Conservation (phyloP, 257 asterid genomes). For the Solanum corneliomulleri region DNA sequence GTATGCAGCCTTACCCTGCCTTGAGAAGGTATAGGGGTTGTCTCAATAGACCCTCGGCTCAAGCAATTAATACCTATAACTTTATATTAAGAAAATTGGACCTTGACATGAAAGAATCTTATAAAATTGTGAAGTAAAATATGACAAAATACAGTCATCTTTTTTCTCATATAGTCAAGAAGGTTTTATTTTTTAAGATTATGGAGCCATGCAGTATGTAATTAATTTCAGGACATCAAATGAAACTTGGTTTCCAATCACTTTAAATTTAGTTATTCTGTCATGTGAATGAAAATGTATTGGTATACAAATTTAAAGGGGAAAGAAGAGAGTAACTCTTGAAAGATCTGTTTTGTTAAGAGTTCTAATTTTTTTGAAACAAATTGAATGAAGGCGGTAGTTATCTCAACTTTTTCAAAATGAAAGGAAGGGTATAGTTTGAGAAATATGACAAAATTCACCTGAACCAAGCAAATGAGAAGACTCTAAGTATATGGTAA, state of each 20-base stretch:
- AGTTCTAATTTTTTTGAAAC: not conserved
- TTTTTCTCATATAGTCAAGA: not conserved
- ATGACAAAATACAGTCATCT: not conserved
- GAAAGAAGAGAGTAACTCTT: not conserved
- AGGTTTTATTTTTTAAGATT: not conserved
- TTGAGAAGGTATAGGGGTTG: too few species aligned
- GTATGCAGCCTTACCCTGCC: too few species aligned
- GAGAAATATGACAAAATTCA: not conserved
- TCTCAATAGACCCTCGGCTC: too few species aligned
- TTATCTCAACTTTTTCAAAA: not conserved
- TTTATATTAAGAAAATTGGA: not conserved
- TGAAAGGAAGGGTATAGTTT: not conserved
- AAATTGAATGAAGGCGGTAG: not conserved
- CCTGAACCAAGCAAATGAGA: not conserved
- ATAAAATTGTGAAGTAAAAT: not conserved
- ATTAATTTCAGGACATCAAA: not conserved
- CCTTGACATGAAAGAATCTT: not conserved
- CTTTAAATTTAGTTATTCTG: not conserved
- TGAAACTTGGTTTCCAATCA: not conserved
- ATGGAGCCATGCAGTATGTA: not conserved
- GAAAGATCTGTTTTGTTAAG: not conserved
- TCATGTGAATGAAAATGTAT: not conserved
- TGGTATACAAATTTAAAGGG: not conserved
- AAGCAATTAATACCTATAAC: not conserved
- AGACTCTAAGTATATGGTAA: not conserved